These are phyloP conservation scores for Olyra latifolia DNA, from an alignment of 176 grass and related monocot genomes.

Conservation along the genomic window DNA sequence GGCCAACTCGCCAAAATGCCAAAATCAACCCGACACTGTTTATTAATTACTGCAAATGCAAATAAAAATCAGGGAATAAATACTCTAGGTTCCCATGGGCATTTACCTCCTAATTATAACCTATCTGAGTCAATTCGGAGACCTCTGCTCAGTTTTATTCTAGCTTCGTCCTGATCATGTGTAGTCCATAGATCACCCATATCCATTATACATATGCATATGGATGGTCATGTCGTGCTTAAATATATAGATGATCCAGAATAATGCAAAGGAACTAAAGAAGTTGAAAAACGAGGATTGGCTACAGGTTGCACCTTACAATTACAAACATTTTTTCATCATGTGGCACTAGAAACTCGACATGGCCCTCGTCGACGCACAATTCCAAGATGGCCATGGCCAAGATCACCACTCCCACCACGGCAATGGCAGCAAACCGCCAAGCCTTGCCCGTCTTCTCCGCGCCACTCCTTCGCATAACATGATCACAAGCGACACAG, in stretches of 20 bases:
- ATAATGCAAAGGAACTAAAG: background rate
- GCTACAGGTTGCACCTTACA: background rate
- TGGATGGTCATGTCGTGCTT: no score
- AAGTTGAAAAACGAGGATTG: background rate
- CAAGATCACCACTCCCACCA: background rate
- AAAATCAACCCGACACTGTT: no score
- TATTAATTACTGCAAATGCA: no score
- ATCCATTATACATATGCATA: no score
- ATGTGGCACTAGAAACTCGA: conserved; percentile 37
- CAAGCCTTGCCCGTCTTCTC: background rate
- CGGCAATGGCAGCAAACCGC: conserved; percentile 14
- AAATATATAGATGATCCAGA: background rate
- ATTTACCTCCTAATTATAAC: no score
- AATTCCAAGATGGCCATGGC: background rate
- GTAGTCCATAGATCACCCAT: no score
- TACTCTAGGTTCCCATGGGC: no score
- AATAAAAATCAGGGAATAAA: no score
- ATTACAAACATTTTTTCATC: background rate
- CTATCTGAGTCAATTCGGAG: no score
- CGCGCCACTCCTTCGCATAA: background rate
- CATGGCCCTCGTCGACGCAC: background rate
- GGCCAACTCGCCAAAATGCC: no score
- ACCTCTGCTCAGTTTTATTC: no score
- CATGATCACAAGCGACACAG: background rate
- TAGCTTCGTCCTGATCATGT: no score